Conservation (phyloP, 2,329 filamentous ascomycete species). For the Gnomoniopsis sp. region DNA sequence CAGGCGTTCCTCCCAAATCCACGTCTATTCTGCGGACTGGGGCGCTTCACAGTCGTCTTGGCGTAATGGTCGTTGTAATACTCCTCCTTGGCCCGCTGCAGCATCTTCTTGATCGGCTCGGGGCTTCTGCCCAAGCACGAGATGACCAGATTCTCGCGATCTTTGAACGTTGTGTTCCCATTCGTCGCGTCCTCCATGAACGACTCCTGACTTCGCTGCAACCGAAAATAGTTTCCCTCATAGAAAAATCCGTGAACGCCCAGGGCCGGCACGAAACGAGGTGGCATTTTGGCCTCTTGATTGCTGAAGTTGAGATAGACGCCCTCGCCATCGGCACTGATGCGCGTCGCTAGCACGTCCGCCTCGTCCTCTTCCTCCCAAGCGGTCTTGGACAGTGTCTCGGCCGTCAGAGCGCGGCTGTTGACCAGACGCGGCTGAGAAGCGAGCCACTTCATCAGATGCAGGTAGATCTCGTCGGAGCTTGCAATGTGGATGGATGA, state of each 20-base stretch:
- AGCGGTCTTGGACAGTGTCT: slow-evolving; percentile 51
- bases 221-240: slow-evolving; percentile 45
- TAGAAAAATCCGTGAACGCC: slow-evolving; percentile 55
- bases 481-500: slow-evolving; percentile 50
- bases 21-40: slow-evolving; percentile 42
- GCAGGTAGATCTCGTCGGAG: slow-evolving; percentile 54
- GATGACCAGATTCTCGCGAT: slow-evolving; percentile 50
- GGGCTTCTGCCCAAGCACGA: slow-evolving; percentile 52
- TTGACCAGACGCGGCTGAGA: slow-evolving; percentile 48
- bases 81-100: slow-evolving; percentile 49
- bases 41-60: slow-evolving; percentile 57
- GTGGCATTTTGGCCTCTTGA: slow-evolving; percentile 50
- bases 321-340: slow-evolving; percentile 36
- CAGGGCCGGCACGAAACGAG: slow-evolving; percentile 52
- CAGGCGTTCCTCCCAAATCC: slow-evolving; percentile 46
- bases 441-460: slow-evolving; percentile 58
- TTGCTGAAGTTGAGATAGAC: slow-evolving; percentile 59
- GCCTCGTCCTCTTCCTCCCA: slow-evolving; percentile 55
- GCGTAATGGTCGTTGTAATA: slow-evolving; percentile 51
- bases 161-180: slow-evolving; percentile 38
- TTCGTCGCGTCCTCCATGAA: slow-evolving; percentile 33
- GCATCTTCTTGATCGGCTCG: slow-evolving; percentile 53
- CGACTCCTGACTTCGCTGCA: slow-evolving; percentile 44
- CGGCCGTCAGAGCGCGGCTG: slow-evolving; percentile 51
- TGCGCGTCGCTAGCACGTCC: slow-evolving; percentile 33